A percentile compares a stretch with the other conserved stretches of the same genome.
These are phyloP conservation scores for Linnemannia elongata DNA, from an alignment of 192 early-diverging fungal genomes.

Conservation along the genomic window DNA sequence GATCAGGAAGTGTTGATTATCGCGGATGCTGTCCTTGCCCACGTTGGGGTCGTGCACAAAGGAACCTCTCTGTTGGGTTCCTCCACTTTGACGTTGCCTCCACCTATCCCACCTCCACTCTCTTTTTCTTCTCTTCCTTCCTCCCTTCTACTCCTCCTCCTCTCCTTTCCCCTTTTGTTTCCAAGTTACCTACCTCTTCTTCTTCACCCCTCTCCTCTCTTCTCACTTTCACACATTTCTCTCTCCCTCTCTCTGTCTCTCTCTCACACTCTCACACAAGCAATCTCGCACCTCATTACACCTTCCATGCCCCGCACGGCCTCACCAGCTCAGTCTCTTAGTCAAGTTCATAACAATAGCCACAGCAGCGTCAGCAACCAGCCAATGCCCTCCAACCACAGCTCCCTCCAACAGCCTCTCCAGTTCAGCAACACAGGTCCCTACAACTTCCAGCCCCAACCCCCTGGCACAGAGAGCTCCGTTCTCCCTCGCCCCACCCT, in stretches of 20 bases:
- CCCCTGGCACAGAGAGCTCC: constrained; percentile 10
- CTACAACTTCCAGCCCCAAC: constrained; percentile 26
- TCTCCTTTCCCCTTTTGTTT: background rate
- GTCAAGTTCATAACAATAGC: constrained; percentile 18
- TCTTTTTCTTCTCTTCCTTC: background rate
- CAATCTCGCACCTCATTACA: background rate
- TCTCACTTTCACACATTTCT: background rate
- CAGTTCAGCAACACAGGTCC: background rate
- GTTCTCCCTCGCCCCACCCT: constrained; percentile 39
- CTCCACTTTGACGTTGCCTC: too few species aligned
- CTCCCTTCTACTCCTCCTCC: background rate
- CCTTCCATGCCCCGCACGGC: constrained; percentile 19
- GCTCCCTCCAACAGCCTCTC: constrained; percentile 13
- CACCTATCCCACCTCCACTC: background rate
- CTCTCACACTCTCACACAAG: background rate
- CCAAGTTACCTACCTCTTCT: background rate
- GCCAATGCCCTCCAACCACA: constrained; percentile 41
- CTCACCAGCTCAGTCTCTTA: constrained; percentile 19
- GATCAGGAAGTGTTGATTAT: background rate
- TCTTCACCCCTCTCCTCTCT: background rate
- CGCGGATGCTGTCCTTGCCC: background rate
- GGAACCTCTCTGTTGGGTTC: background rate
- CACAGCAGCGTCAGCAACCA: background rate
- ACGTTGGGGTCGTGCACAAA: background rate
- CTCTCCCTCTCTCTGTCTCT: background rate